phyloP scores from a whole-genome alignment of 2,329 filamentous ascomycete species.

The Monosporascus sp. region DNA sequence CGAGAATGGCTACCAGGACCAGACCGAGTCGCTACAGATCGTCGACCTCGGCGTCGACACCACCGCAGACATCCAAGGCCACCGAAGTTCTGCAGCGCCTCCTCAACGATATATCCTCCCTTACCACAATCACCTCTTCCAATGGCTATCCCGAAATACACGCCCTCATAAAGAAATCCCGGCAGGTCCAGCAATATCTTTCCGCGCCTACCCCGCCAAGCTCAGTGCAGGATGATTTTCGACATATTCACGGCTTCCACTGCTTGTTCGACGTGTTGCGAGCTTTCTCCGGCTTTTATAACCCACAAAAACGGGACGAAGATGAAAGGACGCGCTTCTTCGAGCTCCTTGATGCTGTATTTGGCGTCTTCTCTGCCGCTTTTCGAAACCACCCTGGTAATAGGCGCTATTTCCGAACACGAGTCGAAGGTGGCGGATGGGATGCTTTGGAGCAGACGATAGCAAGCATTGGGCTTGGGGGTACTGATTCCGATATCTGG shows the following conservation, averaged over 20 bases:
- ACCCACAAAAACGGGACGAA: slow-evolving; percentile 55
- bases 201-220: slow-evolving; percentile 41
- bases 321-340: slow-evolving; percentile 62
- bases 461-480: slow-evolving; percentile 60
- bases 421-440: slow-evolving; percentile 75
- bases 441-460: slow-evolving; percentile 67
- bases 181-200: slow-evolving; percentile 61
- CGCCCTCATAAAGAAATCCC: slow-evolving; percentile 50
- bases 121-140: slow-evolving; percentile 25
- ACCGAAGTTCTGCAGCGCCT: slow-evolving; percentile 53
- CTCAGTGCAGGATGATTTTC: slow-evolving; percentile 71
- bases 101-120: slow-evolving; percentile 41
- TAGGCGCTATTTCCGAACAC: slow-evolving; percentile 75
- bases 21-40: slow-evolving; percentile 56
- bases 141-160: slow-evolving; percentile 44
- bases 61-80: slow-evolving; percentile 53
- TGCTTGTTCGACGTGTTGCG: slow-evolving; percentile 64
- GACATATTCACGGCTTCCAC: slow-evolving; percentile 74
- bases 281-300: slow-evolving; percentile 70
- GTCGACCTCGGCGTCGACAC: slow-evolving; percentile 56
- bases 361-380: slow-evolving; percentile 69
- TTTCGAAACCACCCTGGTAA: slow-evolving; percentile 81
- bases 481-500: slow-evolving; percentile 62
- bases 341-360: slow-evolving; percentile 63
- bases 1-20: slow-evolving; percentile 37